These are phyloP conservation scores for Cinnamomum micranthum DNA, from an alignment of 164 flowering plant species.

Conservation along the genomic window DNA sequence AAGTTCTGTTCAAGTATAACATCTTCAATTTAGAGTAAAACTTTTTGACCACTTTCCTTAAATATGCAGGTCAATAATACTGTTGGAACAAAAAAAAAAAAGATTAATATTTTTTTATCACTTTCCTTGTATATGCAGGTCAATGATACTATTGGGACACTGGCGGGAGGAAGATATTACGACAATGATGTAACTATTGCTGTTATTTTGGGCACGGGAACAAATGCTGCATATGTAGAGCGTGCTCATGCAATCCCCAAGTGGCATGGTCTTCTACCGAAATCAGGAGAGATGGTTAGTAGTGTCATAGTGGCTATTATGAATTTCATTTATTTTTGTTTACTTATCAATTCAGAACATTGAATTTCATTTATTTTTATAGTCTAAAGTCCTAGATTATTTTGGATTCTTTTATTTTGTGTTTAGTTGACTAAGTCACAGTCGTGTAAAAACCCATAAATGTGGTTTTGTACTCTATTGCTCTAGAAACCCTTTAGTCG, in stretches of 20 bases:
- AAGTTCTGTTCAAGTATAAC: background rate
- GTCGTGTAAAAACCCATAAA: too few species aligned
- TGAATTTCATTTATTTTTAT: too few species aligned
- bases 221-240: slow-evolving; percentile 98
- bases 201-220: slow-evolving; percentile 95
- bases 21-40: too few species aligned
- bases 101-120: too few species aligned
- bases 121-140: slow-evolving; percentile 42
- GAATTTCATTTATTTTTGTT: background rate
- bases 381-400: background rate
- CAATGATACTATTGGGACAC: slow-evolving; percentile 93
- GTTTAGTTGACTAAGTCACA: background rate
- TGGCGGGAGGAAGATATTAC: slow-evolving; percentile 88
- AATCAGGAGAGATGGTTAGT: slow-evolving; percentile 90
- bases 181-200: slow-evolving; percentile 73
- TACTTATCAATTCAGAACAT: background rate
- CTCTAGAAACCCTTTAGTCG: too few species aligned
- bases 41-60: background rate
- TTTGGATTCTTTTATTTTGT: background rate
- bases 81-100: slow-evolving; percentile 50
- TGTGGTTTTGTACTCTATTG: too few species aligned
- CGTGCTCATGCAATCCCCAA: slow-evolving; percentile 92
- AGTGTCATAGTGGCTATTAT: background rate
- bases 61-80: slow-evolving; percentile 84
- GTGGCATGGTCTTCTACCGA: slow-evolving; percentile 89